Evolutionary conservation across 106 monocot genomes (phyloP).

Genomic region (Dendrobium officinale): DNA sequence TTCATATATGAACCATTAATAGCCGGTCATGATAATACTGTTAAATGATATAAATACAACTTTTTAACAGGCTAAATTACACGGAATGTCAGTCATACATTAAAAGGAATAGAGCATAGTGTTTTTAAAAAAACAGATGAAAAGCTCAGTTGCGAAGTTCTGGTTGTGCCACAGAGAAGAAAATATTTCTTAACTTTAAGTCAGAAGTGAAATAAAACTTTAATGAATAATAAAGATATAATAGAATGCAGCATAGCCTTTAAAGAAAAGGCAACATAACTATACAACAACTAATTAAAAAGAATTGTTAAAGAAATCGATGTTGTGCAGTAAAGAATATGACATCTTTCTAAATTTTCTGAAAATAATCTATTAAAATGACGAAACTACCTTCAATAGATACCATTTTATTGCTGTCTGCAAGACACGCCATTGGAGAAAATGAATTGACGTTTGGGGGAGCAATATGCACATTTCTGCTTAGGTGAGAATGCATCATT

Average conservation of each 20-base stretch:
- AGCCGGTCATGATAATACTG: background rate
- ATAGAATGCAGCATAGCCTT: background rate
- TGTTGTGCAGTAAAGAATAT: background rate
- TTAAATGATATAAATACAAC: background rate
- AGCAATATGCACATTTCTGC: slow-evolving; percentile 5
- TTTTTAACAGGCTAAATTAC: background rate
- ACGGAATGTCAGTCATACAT: background rate
- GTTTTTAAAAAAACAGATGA: background rate
- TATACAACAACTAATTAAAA: background rate
- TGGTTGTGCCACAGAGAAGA: background rate
- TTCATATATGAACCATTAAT: background rate
- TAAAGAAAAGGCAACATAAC: background rate
- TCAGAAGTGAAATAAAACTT: background rate
- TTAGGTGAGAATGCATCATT: slow-evolving; percentile 4
- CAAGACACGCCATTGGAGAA: background rate
- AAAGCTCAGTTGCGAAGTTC: background rate
- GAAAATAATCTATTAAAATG: background rate
- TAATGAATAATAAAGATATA: background rate
- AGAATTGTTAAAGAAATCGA: background rate
- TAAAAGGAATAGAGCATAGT: background rate
- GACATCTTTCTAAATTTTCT: background rate
- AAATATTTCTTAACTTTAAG: background rate
- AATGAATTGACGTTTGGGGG: background rate
- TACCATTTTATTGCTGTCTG: background rate
- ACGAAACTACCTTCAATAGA: background rate